phyloP scores from a whole-genome alignment of 441 rosid genomes.

The Omphalea diandra region DNA sequence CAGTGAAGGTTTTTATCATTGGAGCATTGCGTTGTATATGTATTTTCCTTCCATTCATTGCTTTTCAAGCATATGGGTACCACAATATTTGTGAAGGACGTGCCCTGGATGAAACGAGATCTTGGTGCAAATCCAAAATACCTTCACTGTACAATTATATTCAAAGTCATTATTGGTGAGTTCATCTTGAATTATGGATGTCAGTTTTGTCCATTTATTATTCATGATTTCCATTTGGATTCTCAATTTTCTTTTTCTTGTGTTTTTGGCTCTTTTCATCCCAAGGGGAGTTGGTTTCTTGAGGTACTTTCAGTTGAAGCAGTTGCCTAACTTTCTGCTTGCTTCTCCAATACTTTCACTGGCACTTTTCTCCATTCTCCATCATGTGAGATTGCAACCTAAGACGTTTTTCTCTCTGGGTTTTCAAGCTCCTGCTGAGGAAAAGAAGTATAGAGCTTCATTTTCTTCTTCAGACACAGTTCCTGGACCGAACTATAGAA shows the following conservation, averaged over 20 bases:
- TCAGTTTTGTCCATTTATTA: not conserved
- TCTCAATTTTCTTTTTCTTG: not conserved
- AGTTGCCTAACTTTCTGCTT: conserved; percentile 89
- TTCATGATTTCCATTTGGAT: not conserved
- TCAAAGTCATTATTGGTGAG: conserved; percentile 87
- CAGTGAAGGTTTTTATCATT: conserved; percentile 49
- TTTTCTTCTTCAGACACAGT: conserved; percentile 31
- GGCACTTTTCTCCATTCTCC: conserved; percentile 62
- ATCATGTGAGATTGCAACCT: conserved; percentile 52
- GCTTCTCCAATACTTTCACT: conserved; percentile 83
- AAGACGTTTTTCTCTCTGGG: conserved; percentile 59
- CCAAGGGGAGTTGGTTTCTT: conserved; percentile 94
- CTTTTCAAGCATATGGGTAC: conserved; percentile 86
- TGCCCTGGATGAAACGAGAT: conserved; percentile 50
- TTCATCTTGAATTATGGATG: conserved; percentile 16
- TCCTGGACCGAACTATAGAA: conserved; percentile 20
- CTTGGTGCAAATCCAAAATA: conserved; percentile 84
- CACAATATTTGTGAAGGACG: conserved; percentile 60
- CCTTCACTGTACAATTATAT: conserved; percentile 79
- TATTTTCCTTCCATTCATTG: conserved; percentile 67
- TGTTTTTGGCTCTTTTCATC: conserved; percentile 22
- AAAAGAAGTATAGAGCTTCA: conserved; percentile 36
- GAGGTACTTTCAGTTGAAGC: conserved; percentile 75
- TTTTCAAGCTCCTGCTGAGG: conserved; percentile 50
- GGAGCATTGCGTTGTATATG: conserved; percentile 59